A percentile compares a stretch with the other conserved stretches of the same genome.
phyloP scores from a whole-genome alignment of 768 basidiomycete genomes.

The Sarcodon sp. region DNA sequence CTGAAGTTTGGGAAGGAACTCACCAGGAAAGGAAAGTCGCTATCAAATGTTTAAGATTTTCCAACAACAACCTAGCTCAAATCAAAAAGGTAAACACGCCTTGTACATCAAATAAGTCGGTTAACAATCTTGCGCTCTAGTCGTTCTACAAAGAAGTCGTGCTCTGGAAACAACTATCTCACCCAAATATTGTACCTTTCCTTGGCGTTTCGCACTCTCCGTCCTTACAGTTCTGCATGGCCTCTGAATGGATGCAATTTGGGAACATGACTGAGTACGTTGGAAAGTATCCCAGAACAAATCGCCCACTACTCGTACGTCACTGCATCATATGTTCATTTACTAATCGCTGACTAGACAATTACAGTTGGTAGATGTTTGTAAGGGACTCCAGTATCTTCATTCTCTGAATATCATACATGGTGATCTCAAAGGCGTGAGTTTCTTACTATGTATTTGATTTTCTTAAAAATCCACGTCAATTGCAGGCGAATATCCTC shows the following conservation, averaged over 20 bases:
- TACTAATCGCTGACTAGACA: too few species aligned
- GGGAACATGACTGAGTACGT: neutral
- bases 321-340: too few species aligned
- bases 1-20: neutral
- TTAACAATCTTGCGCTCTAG: neutral
- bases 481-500: neutral
- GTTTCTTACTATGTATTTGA: neutral
- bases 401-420: too few species aligned
- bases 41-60: neutral
- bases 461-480: neutral
- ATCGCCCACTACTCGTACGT: neutral
- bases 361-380: too few species aligned
- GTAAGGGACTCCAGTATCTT: too few species aligned
- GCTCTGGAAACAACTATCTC: slow-evolving; percentile 58
- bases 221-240: neutral
- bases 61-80: too few species aligned
- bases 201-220: slow-evolving; percentile 47
- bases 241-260: neutral
- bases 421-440: too few species aligned
- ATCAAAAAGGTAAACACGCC: too few species aligned
- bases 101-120: too few species aligned
- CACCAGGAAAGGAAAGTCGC: neutral
- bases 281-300: neutral
- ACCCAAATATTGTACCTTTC: slow-evolving; percentile 59
- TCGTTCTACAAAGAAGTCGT: slow-evolving; percentile 39